Conservation (phyloP, 2,329 filamentous ascomycete genomes). For the Teratosphaeria pseudoeucalypti region DNA sequence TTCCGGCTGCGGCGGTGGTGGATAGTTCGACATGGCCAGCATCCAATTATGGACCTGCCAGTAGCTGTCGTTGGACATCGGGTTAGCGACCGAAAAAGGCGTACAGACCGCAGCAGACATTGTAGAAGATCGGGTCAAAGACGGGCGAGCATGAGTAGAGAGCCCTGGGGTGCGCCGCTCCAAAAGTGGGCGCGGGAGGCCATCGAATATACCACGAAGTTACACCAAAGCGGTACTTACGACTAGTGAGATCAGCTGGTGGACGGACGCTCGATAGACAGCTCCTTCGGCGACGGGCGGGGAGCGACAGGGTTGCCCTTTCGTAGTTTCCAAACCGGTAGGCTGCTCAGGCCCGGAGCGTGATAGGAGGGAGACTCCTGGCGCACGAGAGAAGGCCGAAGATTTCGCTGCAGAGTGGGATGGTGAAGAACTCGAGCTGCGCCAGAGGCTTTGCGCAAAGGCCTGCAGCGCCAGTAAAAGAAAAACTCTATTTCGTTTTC, state of each 20-base stretch:
- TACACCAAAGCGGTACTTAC: conserved; percentile 7
- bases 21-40: conserved; percentile 28
- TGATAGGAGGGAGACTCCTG: background rate
- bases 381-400: conserved; percentile 2
- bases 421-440: background rate
- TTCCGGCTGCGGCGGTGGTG: conserved; percentile 24
- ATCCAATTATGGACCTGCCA: conserved; percentile 26
- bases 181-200: background rate
- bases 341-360: conserved; percentile 1
- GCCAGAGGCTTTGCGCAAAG: background rate
- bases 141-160: background rate
- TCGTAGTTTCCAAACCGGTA: background rate
- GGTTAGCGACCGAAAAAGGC: conserved; percentile 11
- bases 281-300: background rate
- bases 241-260: conserved; percentile 1
- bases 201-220: conserved; percentile 3
- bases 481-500: background rate
- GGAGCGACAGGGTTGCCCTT: background rate
- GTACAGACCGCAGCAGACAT: conserved; percentile 5
- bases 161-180: background rate
- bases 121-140: conserved; percentile 1
- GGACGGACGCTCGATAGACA: background rate
- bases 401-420: background rate
- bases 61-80: conserved; percentile 25
- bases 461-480: background rate